These are phyloP conservation scores for Fragaria iinumae DNA, from an alignment of 306 rosid species.

Conservation along the genomic window DNA sequence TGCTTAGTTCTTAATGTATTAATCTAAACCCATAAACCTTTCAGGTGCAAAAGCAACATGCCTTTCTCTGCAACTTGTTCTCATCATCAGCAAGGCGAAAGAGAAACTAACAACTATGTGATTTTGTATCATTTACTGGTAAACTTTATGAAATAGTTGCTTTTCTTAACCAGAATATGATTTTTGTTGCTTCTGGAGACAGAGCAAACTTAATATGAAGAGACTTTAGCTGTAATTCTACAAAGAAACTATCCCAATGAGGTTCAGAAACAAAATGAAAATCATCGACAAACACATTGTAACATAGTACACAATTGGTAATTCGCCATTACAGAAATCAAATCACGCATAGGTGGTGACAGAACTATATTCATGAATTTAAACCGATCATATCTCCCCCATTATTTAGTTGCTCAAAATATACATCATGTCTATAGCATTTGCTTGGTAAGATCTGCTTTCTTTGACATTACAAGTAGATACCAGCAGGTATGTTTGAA, in stretches of 20 bases:
- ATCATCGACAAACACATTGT: neutral
- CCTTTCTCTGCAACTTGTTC: constrained; percentile 4
- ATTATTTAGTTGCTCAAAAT: too few species aligned
- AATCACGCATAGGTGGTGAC: neutral
- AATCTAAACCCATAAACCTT: neutral
- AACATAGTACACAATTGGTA: too few species aligned
- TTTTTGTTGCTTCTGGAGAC: neutral
- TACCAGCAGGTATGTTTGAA: neutral
- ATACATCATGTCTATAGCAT: too few species aligned
- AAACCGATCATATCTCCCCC: too few species aligned
- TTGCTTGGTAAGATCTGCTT: too few species aligned
- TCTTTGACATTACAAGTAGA: too few species aligned
- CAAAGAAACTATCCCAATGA: neutral
- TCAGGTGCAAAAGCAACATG: constrained; percentile 17
- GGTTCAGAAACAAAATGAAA: neutral
- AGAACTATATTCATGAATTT: neutral
- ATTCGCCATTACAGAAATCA: neutral
- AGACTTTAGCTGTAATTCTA: neutral
- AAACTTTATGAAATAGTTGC: neutral
- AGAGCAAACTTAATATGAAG: neutral
- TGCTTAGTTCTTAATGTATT: neutral
- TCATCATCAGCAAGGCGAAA: constrained; percentile 5
- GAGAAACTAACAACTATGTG: neutral
- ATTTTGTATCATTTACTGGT: neutral
- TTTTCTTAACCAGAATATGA: neutral